These are phyloP conservation scores for Fagopyrum esculentum DNA, from an alignment of 148 eudicot species.

Conservation along the genomic window DNA sequence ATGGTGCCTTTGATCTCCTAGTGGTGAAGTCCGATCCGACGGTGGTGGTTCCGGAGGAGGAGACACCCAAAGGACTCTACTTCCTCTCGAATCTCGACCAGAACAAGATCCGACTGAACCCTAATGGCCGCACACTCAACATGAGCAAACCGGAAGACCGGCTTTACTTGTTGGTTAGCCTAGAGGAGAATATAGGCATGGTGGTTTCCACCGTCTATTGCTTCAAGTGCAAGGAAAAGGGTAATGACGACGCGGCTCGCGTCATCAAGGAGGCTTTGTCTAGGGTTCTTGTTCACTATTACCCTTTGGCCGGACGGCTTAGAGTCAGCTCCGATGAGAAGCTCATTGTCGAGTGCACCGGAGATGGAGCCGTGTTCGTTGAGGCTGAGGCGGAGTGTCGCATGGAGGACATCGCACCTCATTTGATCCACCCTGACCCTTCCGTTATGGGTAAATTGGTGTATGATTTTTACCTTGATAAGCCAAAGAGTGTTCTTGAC, in stretches of 20 bases:
- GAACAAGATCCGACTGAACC: conserved; percentile 18
- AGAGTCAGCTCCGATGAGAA: conserved; percentile 35
- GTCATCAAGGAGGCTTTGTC: conserved; percentile 29
- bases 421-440: conserved; percentile 36
- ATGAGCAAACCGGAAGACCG: not conserved
- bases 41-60: conserved; percentile 28
- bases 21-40: conserved; percentile 20
- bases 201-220: conserved; percentile 37
- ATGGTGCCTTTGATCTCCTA: not conserved
- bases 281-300: conserved; percentile 39
- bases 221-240: conserved; percentile 30
- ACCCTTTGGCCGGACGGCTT: conserved; percentile 47
- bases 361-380: conserved; percentile 37
- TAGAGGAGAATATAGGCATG: conserved; percentile 24
- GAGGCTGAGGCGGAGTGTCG: conserved; percentile 44
- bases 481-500: conserved; percentile 36
- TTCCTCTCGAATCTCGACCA: conserved; percentile 45
- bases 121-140: not conserved
- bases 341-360: conserved; percentile 43
- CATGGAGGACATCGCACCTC: conserved; percentile 31
- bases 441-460: conserved; percentile 35
- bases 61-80: conserved; percentile 32
- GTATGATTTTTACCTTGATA: conserved; percentile 29
- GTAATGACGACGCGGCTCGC: conserved; percentile 27
- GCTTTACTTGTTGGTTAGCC: conserved; percentile 7